Evolutionary conservation across 1,284 basidiomycete genomes (phyloP), one percentile per base, ranked within the genome.

Genomic region (Singerocomus inundabilis): DNA sequence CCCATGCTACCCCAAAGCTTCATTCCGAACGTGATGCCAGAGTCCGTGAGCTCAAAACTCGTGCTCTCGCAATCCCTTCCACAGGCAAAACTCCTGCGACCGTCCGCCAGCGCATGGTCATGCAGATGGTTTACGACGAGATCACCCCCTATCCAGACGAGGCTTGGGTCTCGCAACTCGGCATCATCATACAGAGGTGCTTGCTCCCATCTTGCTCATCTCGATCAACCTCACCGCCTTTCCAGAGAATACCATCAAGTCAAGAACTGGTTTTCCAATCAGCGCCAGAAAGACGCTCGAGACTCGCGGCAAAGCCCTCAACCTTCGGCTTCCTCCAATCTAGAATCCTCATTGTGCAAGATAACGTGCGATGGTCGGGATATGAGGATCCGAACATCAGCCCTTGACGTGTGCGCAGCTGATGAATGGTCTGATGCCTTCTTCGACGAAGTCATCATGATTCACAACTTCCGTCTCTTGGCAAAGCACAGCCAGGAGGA

Each of bases 231-330:
- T 51, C 39, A 63, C 48, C 33, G 15, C 48, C 46, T 44, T 48
- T 28, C 37, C 56, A 81, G 80, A 55, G 73, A 79, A 38, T 76
- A 76, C 53, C 74, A 74, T 53, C 79, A 81, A 64, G 74, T 82
- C 46, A 80, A 79, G 62, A 80, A 80, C 56, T 82, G 80, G 79
- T 82, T 81, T 54, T 78, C 77, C 10, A 81, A 81, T 62, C 73
- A 79, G 61, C 72, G 79, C 34, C 80, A 78, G 60, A 78, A 79
- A 63, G 53, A 67, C 69, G 55, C 66, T 57, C 56, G 68, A 56
- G 54, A 69, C 67, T 61, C 73, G 58, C 49, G 73, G 63, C 51
- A 70, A 37, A 67, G 65, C 10, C 67, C 68, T 21, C 67, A 67
- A 31, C 66, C 62, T 49, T 55, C 65, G 11, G 43, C 58, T 35